Conservation (phyloP, 768 basidiomycete species). For the Tricholoma hemisulphureum region DNA sequence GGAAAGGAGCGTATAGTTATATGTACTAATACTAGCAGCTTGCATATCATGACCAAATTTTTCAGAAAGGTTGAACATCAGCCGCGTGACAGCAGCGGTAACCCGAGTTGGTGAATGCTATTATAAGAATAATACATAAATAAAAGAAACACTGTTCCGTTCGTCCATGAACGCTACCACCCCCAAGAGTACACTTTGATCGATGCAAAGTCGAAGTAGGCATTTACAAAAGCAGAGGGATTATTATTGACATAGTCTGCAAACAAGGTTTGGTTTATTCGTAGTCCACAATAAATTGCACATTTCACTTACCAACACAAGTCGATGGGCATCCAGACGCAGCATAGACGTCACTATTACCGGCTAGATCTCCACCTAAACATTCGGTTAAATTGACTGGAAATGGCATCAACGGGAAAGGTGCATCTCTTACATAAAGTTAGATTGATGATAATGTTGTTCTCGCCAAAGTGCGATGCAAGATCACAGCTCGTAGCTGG, state of each 20-base stretch:
- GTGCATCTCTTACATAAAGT: constrained; percentile 39
- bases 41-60: too few species aligned
- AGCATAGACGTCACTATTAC: constrained; percentile 34
- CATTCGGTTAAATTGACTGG: not conserved
- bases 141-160: too few species aligned
- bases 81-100: too few species aligned
- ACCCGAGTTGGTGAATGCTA: too few species aligned
- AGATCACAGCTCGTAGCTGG: constrained; percentile 59
- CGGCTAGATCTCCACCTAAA: constrained; percentile 58
- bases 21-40: too few species aligned
- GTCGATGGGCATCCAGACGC: constrained; percentile 52
- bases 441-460: constrained; percentile 67
- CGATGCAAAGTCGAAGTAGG: constrained; percentile 67
- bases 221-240: constrained; percentile 56
- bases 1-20: too few species aligned
- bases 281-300: not conserved
- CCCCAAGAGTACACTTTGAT: constrained; percentile 38
- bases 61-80: too few species aligned
- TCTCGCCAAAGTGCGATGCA: constrained; percentile 46
- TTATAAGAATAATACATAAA: too few species aligned
- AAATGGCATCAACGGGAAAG: not conserved
- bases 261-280: not conserved
- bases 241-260: constrained; percentile 61
- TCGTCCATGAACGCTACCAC: not conserved
- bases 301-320: constrained; percentile 49